Evolutionary conservation across 768 basidiomycete species (phyloP).

Genomic region (Mycena amicta): DNA sequence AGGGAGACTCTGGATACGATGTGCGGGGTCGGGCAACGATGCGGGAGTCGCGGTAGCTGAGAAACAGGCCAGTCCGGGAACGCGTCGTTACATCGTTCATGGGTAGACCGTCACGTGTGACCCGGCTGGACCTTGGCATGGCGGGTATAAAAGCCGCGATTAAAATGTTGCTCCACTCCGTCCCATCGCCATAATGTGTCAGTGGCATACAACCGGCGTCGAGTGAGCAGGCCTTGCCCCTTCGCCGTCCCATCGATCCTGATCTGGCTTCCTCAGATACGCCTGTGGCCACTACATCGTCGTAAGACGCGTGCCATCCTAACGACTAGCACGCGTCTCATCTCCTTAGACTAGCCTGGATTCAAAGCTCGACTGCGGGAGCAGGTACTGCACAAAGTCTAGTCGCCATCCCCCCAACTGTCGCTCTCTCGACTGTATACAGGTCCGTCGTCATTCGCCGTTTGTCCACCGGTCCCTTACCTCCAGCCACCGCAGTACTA

Average conservation of each 20-base stretch:
- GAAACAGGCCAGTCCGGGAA: slow-evolving; percentile 89
- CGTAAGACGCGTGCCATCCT: slow-evolving; percentile 41
- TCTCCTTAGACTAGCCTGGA: slow-evolving; percentile 49
- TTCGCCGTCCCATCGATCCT: slow-evolving; percentile 26
- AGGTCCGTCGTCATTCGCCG: slow-evolving; percentile 25
- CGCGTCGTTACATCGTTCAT: too few relatives aligned
- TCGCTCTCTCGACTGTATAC: slow-evolving; percentile 37
- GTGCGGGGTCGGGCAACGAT: slow-evolving; percentile 34
- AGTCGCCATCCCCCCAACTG: slow-evolving; percentile 36
- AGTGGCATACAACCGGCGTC: slow-evolving; percentile 35
- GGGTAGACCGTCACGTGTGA: background rate
- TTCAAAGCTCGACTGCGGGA: slow-evolving; percentile 58
- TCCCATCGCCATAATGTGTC: slow-evolving; percentile 31
- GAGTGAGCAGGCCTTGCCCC: slow-evolving; percentile 37
- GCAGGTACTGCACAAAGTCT: slow-evolving; percentile 43
- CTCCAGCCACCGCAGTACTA: slow-evolving; percentile 60
- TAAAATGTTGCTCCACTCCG: background rate
- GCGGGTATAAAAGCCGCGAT: background rate
- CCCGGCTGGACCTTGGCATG: background rate
- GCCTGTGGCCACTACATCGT: slow-evolving; percentile 82
- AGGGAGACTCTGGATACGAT: slow-evolving; percentile 50
- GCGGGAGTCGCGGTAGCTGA: slow-evolving; percentile 87
- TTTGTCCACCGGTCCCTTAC: slow-evolving; percentile 10
- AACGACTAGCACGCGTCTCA: slow-evolving; percentile 14
- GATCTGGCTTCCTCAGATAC: slow-evolving; percentile 55